These are phyloP conservation scores for Myotisia sp. DNA, from an alignment of 2,329 filamentous ascomycete species.

Conservation along the genomic window DNA sequence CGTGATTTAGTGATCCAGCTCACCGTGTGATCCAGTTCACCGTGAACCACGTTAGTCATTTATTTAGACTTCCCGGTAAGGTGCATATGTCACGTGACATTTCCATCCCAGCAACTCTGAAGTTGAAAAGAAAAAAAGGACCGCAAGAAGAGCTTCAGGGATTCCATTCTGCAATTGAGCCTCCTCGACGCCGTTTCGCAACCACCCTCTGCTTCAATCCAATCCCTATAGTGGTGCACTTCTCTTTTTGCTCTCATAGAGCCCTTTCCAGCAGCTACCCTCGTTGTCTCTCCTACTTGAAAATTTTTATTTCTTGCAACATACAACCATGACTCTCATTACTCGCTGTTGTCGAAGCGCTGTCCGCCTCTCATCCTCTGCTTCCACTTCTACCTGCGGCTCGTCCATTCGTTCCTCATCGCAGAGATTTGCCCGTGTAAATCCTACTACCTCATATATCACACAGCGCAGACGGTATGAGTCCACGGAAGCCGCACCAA, in stretches of 20 bases:
- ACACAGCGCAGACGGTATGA: conserved; percentile 56
- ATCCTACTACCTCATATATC: conserved; percentile 7
- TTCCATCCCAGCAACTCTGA: background rate
- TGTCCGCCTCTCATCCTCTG: conserved; percentile 24
- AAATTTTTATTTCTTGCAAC: conserved; percentile 6
- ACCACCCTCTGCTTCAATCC: background rate
- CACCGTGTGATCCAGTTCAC: too few relatives aligned
- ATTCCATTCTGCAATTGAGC: conserved; percentile 3
- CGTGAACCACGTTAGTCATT: too few relatives aligned
- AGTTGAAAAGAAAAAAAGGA: background rate
- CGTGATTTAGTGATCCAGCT: too few relatives aligned
- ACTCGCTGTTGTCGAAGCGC: conserved; percentile 31
- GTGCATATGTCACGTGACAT: background rate
- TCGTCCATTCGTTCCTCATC: conserved; percentile 27
- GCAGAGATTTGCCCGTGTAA: conserved; percentile 4
- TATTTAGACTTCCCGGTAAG: background rate
- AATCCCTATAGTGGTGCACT: background rate
- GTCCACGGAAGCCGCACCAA: conserved; percentile 57
- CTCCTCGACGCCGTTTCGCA: background rate
- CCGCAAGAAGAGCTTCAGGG: background rate
- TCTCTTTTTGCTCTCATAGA: background rate
- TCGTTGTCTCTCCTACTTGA: background rate
- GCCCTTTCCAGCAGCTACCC: background rate
- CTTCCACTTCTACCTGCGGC: conserved; percentile 14
- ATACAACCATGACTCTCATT: conserved; percentile 28